A percentile compares a stretch with the other conserved stretches of the same genome.
These are phyloP conservation scores for Stemphylium beticola DNA, from an alignment of 2,329 filamentous ascomycete genomes.

Conservation along the genomic window DNA sequence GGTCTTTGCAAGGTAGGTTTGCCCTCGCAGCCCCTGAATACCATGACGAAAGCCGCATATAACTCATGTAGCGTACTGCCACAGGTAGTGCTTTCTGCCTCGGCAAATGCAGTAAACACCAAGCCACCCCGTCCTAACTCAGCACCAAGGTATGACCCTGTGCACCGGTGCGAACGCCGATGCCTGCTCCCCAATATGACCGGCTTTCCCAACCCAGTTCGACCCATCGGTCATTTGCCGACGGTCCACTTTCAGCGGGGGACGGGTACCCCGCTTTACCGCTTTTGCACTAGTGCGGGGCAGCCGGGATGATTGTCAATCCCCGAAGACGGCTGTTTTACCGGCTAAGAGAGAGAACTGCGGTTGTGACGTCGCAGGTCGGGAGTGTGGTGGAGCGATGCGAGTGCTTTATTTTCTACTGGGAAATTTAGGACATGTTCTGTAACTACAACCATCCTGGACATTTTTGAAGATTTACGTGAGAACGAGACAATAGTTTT, in stretches of 20 bases:
- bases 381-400: conserved; percentile 6
- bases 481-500: not conserved
- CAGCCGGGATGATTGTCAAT: conserved; percentile 21
- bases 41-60: too few relatives aligned
- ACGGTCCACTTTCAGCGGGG: conserved; percentile 21
- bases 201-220: conserved; percentile 19
- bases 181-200: not conserved
- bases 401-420: not conserved
- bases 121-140: too few relatives aligned
- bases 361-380: conserved; percentile 10
- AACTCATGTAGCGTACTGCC: too few relatives aligned
- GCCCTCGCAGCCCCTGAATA: too few relatives aligned
- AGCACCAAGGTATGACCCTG: not conserved
- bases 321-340: conserved; percentile 19
- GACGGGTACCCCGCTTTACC: conserved; percentile 26
- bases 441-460: not conserved
- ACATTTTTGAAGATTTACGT: not conserved
- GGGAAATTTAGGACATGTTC: not conserved
- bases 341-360: conserved; percentile 12
- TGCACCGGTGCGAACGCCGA: too few relatives aligned
- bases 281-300: conserved; percentile 28
- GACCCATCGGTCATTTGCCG: conserved; percentile 23
- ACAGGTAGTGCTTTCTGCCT: too few relatives aligned
- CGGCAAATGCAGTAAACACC: too few relatives aligned
- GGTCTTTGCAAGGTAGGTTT: too few relatives aligned